Evolutionary conservation across 495 filamentous ascomycete species (phyloP), one percentile per base, ranked within the genome.

Genomic region (Neurospora hispaniola): DNA sequence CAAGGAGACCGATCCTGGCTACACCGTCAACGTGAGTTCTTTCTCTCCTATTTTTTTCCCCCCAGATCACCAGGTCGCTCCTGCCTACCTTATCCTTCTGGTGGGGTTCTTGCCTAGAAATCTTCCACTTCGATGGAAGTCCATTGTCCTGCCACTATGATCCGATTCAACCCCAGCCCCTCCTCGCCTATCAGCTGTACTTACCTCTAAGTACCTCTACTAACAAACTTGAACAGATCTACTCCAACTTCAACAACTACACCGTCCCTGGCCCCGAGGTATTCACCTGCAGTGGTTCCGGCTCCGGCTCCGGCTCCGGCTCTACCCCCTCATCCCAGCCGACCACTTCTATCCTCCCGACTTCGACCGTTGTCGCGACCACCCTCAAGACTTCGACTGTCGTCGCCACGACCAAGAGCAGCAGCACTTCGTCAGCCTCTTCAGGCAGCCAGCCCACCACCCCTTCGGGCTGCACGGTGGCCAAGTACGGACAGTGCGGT

Each of bases 1-100:
- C 81, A 86, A 86, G 74, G 80, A 80, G 3, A 85, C 83, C 2
- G 87, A 90, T 70, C 85, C 88, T 0, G 88, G 87, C 39, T 88
- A 87, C 73, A 86, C 84, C 1, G 85, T 79, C 62, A 86, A 82
- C 73, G 80, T 81, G 69, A 54, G 72, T 59, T 20, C 20, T 16
- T 27, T 42, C 69, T 31, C 10, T 16, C 2, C 31, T 35, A n/a
- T 44, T 20, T 12, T 27, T 31, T 5, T 27, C 27, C 27, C 27
- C 10, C n/a, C 44, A 48, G 44, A 23, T 31, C 27, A 31, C 27
- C 2, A 31, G 27, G 27, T 31, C 27, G 27, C 27, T 31, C 27
- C 27, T 31, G 27, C 27, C 27, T 31, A 31, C 2, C 1, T 31
- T 31, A 31, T 31, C 27, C 27, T 31, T 31, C 27, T 31, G 27